These are phyloP conservation scores for Sordaria brevicollis DNA, from an alignment of 495 filamentous ascomycete species.

Conservation along the genomic window DNA sequence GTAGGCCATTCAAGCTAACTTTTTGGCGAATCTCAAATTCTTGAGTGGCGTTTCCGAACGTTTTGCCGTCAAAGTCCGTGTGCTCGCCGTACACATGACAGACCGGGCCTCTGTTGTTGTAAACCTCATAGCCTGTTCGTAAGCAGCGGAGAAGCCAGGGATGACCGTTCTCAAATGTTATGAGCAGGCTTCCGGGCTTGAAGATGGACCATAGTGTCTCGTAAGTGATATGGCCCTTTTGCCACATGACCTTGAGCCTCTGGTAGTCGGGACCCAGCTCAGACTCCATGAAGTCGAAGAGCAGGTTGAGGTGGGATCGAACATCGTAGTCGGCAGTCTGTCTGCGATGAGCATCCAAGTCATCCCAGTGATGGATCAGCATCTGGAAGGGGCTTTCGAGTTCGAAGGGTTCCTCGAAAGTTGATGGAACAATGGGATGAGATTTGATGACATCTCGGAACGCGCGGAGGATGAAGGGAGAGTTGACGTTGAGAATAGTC, in stretches of 20 bases:
- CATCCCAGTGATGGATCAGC: constrained; percentile 23
- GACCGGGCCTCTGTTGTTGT: background rate
- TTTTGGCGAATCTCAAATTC: background rate
- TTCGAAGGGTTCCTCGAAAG: constrained; percentile 22
- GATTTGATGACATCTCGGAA: constrained; percentile 23
- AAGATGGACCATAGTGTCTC: constrained; percentile 28
- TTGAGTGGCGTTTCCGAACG: background rate
- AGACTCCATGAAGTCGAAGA: constrained; percentile 25
- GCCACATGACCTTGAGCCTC: constrained; percentile 14
- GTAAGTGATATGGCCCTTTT: constrained; percentile 19
- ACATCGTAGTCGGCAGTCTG: constrained; percentile 15
- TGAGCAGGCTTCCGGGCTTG: constrained; percentile 24
- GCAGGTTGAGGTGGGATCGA: constrained; percentile 22
- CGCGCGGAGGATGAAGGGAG: constrained; percentile 27
- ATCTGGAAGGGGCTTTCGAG: constrained; percentile 18
- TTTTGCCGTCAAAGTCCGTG: constrained; percentile 1
- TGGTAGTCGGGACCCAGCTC: constrained; percentile 20
- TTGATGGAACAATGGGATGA: constrained; percentile 26
- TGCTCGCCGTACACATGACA: background rate
- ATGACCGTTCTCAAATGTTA: constrained; percentile 16
- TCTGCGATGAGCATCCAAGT: constrained; percentile 16
- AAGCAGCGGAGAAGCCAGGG: background rate
- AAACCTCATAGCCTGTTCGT: background rate
- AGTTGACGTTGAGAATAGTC: constrained; percentile 32
- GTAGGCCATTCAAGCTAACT: background rate